phyloP scores from a whole-genome alignment of 1,284 basidiomycete genomes.

The Tilletia setariae region DNA sequence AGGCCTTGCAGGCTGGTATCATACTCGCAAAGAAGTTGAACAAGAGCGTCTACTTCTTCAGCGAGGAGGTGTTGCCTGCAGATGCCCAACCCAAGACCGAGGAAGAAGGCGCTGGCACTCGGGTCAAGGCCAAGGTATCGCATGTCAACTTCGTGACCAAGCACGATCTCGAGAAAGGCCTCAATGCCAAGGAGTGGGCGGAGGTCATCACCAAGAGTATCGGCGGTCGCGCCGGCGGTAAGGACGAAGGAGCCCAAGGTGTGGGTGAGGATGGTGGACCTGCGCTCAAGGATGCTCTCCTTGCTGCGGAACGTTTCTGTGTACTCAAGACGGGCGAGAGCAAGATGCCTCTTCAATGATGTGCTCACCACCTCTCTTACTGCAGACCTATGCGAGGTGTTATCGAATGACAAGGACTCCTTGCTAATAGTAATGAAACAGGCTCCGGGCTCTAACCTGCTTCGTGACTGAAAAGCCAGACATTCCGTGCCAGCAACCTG shows the following conservation, averaged over 20 bases:
- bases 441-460: neutral
- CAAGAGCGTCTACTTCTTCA: slow-evolving; percentile 87
- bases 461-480: neutral
- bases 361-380: neutral
- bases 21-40: slow-evolving; percentile 71
- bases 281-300: slow-evolving; percentile 44
- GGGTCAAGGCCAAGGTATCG: slow-evolving; percentile 67
- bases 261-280: slow-evolving; percentile 44
- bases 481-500: no score
- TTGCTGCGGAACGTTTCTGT: slow-evolving; percentile 22
- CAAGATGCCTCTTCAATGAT: slow-evolving; percentile 22
- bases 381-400: neutral
- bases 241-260: slow-evolving; percentile 48
- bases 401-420: no score
- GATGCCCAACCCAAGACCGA: slow-evolving; percentile 49
- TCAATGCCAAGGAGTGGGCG: slow-evolving; percentile 49
- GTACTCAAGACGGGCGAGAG: slow-evolving; percentile 20
- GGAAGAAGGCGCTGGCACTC: slow-evolving; percentile 27
- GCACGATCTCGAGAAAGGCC: slow-evolving; percentile 34
- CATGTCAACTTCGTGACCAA: slow-evolving; percentile 80
- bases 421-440: no score
- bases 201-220: slow-evolving; percentile 40
- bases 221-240: slow-evolving; percentile 49
- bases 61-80: slow-evolving; percentile 60
- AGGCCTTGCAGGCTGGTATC: slow-evolving; percentile 70